Evolutionary conservation across 345 rosid genomes (phyloP).

Genomic region (Pelargonium nanum): DNA sequence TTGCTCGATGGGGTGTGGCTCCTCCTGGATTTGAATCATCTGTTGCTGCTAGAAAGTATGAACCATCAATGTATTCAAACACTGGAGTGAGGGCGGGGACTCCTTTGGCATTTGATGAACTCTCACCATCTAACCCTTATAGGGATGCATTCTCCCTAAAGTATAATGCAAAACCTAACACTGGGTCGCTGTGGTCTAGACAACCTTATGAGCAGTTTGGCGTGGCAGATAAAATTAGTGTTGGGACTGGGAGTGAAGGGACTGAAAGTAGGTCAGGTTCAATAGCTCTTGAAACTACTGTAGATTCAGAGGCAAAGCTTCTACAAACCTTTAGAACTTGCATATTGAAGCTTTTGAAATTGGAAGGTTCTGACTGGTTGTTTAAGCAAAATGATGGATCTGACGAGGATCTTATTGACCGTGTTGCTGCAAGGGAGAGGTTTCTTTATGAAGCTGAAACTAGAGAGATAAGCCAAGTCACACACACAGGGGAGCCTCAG

Average conservation of each 20-base stretch:
- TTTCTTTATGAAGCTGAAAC: constrained; percentile 65
- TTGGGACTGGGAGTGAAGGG: constrained; percentile 34
- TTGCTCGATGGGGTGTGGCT: constrained; percentile 40
- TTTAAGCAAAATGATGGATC: constrained; percentile 75
- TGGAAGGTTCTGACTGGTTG: constrained; percentile 96
- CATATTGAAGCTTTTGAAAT: constrained; percentile 59
- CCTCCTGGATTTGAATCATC: constrained; percentile 39
- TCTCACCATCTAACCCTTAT: constrained; percentile 42
- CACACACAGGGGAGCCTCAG: not conserved
- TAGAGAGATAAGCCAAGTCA: constrained; percentile 33
- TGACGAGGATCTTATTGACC: constrained; percentile 84
- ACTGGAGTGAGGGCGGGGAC: constrained; percentile 41
- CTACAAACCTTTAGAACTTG: constrained; percentile 70
- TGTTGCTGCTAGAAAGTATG: constrained; percentile 36
- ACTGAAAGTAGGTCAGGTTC: constrained; percentile 33
- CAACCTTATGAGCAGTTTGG: constrained; percentile 99
- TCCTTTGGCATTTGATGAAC: constrained; percentile 36
- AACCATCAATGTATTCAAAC: constrained; percentile 35
- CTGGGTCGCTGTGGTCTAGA: constrained; percentile 83
- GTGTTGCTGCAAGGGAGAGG: constrained; percentile 83
- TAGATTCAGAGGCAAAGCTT: constrained; percentile 66
- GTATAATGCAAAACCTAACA: constrained; percentile 27
- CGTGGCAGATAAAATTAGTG: constrained; percentile 47
- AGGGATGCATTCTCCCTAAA: constrained; percentile 33
- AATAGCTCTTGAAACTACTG: constrained; percentile 25